Evolutionary conservation across 2,329 filamentous ascomycete species (phyloP).

Genomic region (Raffaelea albimanens): DNA sequence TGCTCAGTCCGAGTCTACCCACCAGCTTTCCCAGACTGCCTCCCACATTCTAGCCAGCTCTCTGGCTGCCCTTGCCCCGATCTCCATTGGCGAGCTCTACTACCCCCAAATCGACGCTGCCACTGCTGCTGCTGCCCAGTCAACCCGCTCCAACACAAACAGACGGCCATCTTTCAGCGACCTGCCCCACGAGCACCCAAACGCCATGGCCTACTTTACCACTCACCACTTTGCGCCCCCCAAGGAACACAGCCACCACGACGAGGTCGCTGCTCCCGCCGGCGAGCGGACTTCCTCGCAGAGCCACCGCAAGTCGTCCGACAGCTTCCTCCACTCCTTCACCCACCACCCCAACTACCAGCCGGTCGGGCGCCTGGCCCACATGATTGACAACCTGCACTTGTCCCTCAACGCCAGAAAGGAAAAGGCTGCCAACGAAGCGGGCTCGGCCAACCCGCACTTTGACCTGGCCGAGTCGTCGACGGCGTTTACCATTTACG

Average conservation of each 20-base stretch:
- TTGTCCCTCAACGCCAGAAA: not conserved
- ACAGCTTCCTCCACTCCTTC: not conserved
- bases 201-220: slow-evolving; percentile 1
- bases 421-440: not conserved
- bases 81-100: not conserved
- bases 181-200: not conserved
- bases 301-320: not conserved
- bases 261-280: not conserved
- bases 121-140: too few relatives aligned
- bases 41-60: not conserved
- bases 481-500: not conserved
- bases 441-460: not conserved
- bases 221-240: slow-evolving; percentile 1
- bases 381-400: not conserved
- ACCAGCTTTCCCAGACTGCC: too few relatives aligned
- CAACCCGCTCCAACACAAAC: too few relatives aligned
- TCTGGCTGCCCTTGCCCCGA: not conserved
- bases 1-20: not conserved
- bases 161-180: not conserved
- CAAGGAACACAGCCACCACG: not conserved
- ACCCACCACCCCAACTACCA: not conserved
- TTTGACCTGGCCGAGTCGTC: not conserved
- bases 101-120: too few relatives aligned
- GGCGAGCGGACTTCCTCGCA: not conserved
- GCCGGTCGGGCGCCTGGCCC: not conserved